Evolutionary conservation across 768 basidiomycete species (phyloP).

Genomic region (Tulasnella sp.): DNA sequence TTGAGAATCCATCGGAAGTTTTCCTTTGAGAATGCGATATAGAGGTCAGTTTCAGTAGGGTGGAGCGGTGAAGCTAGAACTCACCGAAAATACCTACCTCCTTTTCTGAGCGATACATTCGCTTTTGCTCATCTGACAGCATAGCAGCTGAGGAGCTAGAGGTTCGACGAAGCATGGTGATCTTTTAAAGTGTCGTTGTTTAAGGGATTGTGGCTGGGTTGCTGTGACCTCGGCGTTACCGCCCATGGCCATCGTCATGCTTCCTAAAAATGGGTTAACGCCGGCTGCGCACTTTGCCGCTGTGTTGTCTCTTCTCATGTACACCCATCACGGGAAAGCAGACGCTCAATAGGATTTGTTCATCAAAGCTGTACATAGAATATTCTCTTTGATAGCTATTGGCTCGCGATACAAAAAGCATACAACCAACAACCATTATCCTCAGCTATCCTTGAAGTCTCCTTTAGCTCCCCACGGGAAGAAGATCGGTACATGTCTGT

Average conservation of each 20-base stretch:
- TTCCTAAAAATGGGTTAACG: not conserved
- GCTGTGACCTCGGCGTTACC: too few species aligned
- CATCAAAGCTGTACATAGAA: not conserved
- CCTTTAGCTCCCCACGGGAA: not conserved
- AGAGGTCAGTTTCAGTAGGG: not conserved
- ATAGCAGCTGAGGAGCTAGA: not conserved
- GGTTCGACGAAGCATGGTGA: not conserved
- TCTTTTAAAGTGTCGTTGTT: not conserved
- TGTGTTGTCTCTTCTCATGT: not conserved
- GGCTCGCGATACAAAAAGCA: too few species aligned
- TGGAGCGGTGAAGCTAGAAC: not conserved
- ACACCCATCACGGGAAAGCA: not conserved
- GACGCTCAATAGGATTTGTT: not conserved
- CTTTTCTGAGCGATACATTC: conserved; percentile 41
- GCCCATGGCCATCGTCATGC: too few species aligned
- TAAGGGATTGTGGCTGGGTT: not conserved
- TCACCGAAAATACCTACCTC: conserved; percentile 20
- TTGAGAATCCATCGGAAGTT: conserved; percentile 47
- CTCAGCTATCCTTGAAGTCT: too few species aligned
- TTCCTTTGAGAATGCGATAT: not conserved
- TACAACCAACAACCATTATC: too few species aligned
- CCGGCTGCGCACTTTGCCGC: not conserved
- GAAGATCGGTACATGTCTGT: not conserved
- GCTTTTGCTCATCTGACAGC: conserved; percentile 17
- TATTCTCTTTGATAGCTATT: not conserved